Conservation (phyloP, 768 basidiomycete species). For the Kwoniella botswanensis region DNA sequence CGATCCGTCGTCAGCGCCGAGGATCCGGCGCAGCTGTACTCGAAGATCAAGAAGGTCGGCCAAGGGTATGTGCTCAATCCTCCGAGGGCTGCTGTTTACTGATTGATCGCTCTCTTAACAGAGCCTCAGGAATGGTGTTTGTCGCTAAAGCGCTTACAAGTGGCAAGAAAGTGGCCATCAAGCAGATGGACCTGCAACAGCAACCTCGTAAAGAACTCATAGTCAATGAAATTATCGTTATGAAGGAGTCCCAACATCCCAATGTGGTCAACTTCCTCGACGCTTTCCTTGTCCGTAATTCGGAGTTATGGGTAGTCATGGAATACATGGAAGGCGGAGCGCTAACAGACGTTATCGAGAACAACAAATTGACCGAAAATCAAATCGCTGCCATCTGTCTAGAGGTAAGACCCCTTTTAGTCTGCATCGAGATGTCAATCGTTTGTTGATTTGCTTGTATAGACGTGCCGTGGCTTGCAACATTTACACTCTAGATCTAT, state of each 20-base stretch:
- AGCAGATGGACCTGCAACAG: conserved; percentile 95
- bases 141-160: conserved; percentile 87
- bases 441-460: background rate
- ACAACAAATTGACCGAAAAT: conserved; percentile 91
- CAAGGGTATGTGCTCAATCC: conserved; percentile 75
- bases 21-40: conserved; percentile 87
- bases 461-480: conserved; percentile 94
- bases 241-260: conserved; percentile 97
- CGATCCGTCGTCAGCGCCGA: conserved; percentile 81
- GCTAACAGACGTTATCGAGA: conserved; percentile 95
- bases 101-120: conserved; percentile 52
- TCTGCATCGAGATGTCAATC: background rate
- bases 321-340: conserved; percentile 98
- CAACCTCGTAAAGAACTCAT: conserved; percentile 97
- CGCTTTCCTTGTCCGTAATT: conserved; percentile 83
- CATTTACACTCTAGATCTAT: conserved; percentile 93
- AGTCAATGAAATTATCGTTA: conserved; percentile 96
- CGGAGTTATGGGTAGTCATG: conserved; percentile 98
- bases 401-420: conserved; percentile 67
- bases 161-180: conserved; percentile 91
- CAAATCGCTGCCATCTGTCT: conserved; percentile 89
- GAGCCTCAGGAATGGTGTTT: conserved; percentile 96
- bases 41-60: conserved; percentile 98
- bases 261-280: conserved; percentile 97
- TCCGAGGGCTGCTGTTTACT: background rate